These are phyloP conservation scores for Fusarium proliferatum DNA, from an alignment of 2,329 filamentous ascomycete genomes.

Conservation along the genomic window DNA sequence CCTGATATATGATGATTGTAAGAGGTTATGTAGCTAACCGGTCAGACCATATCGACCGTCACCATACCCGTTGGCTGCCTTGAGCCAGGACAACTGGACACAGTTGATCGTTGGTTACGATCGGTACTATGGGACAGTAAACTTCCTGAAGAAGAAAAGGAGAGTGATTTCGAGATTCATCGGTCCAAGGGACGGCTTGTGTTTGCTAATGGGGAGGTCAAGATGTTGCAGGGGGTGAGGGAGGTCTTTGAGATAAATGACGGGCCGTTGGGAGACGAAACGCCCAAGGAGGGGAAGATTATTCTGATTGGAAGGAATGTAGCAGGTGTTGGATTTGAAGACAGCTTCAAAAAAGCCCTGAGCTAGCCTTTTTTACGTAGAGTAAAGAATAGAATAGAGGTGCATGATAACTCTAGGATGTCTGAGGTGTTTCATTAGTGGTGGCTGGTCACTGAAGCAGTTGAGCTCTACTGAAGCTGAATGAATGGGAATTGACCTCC, in stretches of 20 bases:
- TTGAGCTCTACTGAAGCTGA: neutral
- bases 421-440: neutral
- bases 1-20: neutral
- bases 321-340: conserved; percentile 61
- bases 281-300: conserved; percentile 63
- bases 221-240: conserved; percentile 89
- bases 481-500: rapidly evolving
- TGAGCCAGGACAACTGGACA: conserved; percentile 64
- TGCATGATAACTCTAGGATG: neutral
- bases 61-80: conserved; percentile 76
- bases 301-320: conserved; percentile 72
- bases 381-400: neutral
- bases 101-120: conserved; percentile 84
- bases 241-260: conserved; percentile 95
- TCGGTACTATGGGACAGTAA: conserved; percentile 84
- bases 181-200: conserved; percentile 84
- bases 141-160: conserved; percentile 60
- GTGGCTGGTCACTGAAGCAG: neutral
- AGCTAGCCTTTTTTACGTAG: conserved; percentile 7
- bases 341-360: conserved; percentile 53
- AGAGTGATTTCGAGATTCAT: conserved; percentile 78
- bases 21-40: conserved; percentile 26
- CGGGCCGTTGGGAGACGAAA: conserved; percentile 51
- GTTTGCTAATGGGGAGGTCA: conserved; percentile 71
- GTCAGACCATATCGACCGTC: conserved; percentile 84